These are phyloP conservation scores for Hymenoscyphus albidus DNA, from an alignment of 2,329 filamentous ascomycete genomes.

Conservation along the genomic window DNA sequence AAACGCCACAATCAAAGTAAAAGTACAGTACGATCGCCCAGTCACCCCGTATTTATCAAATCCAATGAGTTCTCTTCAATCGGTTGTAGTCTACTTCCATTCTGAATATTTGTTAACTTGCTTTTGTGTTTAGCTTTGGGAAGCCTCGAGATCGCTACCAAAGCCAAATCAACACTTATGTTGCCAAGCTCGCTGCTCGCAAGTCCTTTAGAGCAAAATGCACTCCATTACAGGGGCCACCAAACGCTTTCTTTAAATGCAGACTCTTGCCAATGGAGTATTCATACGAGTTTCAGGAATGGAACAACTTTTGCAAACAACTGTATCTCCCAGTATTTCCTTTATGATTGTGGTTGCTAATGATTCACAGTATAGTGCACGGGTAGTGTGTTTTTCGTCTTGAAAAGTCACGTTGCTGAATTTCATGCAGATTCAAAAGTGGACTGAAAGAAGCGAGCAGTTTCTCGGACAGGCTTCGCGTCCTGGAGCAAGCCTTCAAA, in stretches of 20 bases:
- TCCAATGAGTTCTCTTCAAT: background rate
- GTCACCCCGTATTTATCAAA: background rate
- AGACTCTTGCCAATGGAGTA: background rate
- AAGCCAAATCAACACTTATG: background rate
- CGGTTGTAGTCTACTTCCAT: too few species aligned
- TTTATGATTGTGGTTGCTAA: background rate
- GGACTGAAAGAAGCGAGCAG: background rate
- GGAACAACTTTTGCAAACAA: background rate
- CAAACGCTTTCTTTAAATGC: background rate
- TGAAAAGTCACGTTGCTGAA: background rate
- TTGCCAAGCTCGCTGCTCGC: background rate
- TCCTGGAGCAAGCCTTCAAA: background rate
- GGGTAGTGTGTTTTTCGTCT: background rate
- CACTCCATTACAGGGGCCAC: background rate
- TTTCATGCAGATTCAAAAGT: background rate
- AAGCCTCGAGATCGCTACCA: background rate
- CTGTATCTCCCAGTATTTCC: background rate
- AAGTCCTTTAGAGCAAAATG: background rate
- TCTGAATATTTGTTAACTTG: too few species aligned
- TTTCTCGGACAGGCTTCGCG: background rate
- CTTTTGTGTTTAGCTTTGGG: background rate
- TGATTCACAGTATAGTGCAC: background rate
- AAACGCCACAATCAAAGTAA: background rate
- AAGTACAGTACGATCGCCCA: background rate
- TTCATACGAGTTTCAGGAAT: background rate